Base-by-base conservation (phyloP, 2,329 filamentous ascomycete species). In the Paramyrothecium sp. region DNA sequence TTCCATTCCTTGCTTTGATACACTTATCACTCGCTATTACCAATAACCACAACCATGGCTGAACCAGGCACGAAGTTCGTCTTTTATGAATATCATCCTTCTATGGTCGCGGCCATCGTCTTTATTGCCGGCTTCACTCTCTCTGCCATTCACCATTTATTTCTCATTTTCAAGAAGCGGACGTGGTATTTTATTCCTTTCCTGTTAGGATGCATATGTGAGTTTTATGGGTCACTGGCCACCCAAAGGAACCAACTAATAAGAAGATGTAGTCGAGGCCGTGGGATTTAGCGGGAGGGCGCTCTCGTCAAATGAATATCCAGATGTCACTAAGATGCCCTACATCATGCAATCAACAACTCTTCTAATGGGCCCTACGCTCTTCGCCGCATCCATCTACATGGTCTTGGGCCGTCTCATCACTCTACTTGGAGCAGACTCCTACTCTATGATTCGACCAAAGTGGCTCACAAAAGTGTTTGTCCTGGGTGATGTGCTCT, bases 131-230 rank as follows among this genome's bases (percentile, higher is more conserved):
- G 81, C 19, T 78, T 82, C 61, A 66, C 67, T 1, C 8, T 63
- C 20, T 71, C 78, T 5, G 72, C 75, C 0, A 44, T 69, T 0
- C 54, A 75, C 0, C 80, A 82, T 61, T 56, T 65, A 4, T 75
- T 67, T 21, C 77, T 78, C 54, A 61, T 81, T 34, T 22, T 74
- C 22, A 66, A 68, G 20, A 68, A 71, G 3, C 70, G 76, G 54
- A 78, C 78, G 10, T 83, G 80, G 79, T 84, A 81, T 65, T 78
- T 82, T 61, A 78, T 80, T 3, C 78, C 82, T 0, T 79, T 85
- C 46, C 62, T 79, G 3, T 69, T 84, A 22, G 82, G 82, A n/a
- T 79, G 79, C 49, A 58, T 78, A n/a, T 81, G 80, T 83, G 74
- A 62, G 72, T 62, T 16, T 23, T 12, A 3, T 3, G 1, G 3